Evolutionary conservation across 352 stramenopile species (phyloP).

Genomic region (Phytophthora litchii): DNA sequence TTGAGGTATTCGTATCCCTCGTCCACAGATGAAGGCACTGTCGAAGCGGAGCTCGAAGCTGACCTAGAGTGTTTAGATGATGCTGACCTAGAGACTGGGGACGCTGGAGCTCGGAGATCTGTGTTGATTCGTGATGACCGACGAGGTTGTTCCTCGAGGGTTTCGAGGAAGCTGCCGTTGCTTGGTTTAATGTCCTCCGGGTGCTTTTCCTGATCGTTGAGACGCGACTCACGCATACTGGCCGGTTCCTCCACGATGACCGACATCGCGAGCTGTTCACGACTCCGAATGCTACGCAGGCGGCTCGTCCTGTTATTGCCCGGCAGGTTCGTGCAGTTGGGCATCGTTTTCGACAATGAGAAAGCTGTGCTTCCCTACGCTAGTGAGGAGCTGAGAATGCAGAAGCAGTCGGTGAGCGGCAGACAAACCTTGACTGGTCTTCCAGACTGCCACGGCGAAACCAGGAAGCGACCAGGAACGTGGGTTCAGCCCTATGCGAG

Average conservation of each 20-base stretch:
- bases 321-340: conserved; percentile 30
- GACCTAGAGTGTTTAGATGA: conserved; percentile 5
- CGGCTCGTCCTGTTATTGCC: conserved; percentile 6
- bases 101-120: background rate
- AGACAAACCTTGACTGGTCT: conserved; percentile 17
- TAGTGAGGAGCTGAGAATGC: conserved; percentile 5
- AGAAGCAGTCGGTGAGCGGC: conserved; percentile 9
- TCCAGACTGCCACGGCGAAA: conserved; percentile 29
- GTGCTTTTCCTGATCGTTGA: conserved; percentile 25
- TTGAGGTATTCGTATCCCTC: conserved; percentile 9
- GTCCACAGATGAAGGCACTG: background rate
- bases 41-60: conserved; percentile 22
- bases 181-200: conserved; percentile 27
- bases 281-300: conserved; percentile 7
- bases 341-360: conserved; percentile 37
- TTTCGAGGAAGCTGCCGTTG: conserved; percentile 12
- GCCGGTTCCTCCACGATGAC: conserved; percentile 37
- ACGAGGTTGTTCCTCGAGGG: background rate
- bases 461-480: conserved; percentile 28
- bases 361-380: background rate
- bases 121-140: conserved; percentile 1
- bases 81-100: conserved; percentile 3
- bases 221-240: conserved; percentile 31
- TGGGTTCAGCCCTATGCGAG: conserved; percentile 3
- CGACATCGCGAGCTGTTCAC: conserved; percentile 31